These are phyloP conservation scores for Phytophthora macrochlamydospora DNA, from an alignment of 352 stramenopile genomes.

Conservation along the genomic window DNA sequence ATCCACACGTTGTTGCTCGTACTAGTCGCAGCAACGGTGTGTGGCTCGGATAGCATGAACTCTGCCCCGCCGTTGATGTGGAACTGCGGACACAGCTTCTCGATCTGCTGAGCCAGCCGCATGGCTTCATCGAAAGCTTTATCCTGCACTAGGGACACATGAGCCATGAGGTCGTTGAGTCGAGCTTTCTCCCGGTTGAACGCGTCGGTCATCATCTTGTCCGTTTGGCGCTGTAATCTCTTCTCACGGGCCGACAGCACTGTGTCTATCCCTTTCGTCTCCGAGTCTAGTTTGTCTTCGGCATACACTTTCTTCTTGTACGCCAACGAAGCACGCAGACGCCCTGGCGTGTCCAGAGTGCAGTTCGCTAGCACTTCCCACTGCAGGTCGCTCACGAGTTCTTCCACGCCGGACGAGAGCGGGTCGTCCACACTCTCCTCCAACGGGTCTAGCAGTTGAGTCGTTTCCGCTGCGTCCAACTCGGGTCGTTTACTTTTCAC, in stretches of 20 bases:
- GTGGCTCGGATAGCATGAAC: constrained; percentile 15
- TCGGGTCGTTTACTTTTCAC: constrained; percentile 50
- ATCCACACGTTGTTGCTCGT: constrained; percentile 92
- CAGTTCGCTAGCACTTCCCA: constrained; percentile 72
- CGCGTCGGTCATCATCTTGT: constrained; percentile 42
- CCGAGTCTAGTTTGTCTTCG: constrained; percentile 46
- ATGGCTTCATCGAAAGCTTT: constrained; percentile 33
- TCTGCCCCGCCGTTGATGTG: constrained; percentile 70
- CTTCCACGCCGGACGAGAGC: constrained; percentile 30
- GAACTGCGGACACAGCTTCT: constrained; percentile 68
- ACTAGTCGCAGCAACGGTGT: constrained; percentile 13
- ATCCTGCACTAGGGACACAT: constrained; percentile 41
- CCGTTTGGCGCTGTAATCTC: constrained; percentile 41
- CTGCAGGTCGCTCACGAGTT: constrained; percentile 76
- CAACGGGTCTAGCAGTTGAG: constrained; percentile 33
- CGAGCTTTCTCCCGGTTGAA: constrained; percentile 68
- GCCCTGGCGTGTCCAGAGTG: constrained; percentile 46
- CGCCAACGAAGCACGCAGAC: constrained; percentile 51
- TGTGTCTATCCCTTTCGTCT: constrained; percentile 36
- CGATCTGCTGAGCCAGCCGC: constrained; percentile 35
- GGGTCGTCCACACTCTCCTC: constrained; percentile 70
- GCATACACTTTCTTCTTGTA: constrained; percentile 60
- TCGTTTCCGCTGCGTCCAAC: constrained; percentile 5
- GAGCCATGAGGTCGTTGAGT: constrained; percentile 48
- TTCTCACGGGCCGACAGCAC: constrained; percentile 61